Evolutionary conservation across 257 asterid species (phyloP), one percentile per base, ranked within the genome.

Genomic region (Perilla frutescens): DNA sequence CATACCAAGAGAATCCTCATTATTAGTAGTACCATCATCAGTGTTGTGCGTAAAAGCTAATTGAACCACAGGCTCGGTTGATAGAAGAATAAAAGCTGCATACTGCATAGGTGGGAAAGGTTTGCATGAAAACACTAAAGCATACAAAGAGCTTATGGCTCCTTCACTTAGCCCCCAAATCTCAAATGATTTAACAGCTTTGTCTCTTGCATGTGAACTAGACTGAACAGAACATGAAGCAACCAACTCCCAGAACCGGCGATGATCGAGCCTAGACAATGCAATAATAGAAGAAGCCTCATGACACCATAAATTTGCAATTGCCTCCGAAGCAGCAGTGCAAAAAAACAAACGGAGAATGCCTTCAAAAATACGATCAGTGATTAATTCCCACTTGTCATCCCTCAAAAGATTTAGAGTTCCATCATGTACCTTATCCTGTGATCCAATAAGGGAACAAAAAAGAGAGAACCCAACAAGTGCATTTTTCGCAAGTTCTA

Each of bases 141-240:
- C 91, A 83, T 87, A 95, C 73, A 92, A 84, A 49, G 98, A 88
- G 81, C 85, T 82, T 75, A 90, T 81, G 49, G 96, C 86, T 80
- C 99, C 99, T 86, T 87, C 88, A 81, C 88, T 87, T 60, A 95
- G 83, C 66, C 97, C 98, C 99, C 99, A 95, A 76, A 92, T 84
- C 76, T 92, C 97, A 68, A 92, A 72, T 53, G 99, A 86, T 81
- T 89, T 95, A 71, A 84, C 76, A 20, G 99, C 99, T 84, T 89
- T 95, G 74, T 87, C 97, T 84, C 96, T 92, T 66, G 97, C 97
- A 32, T 79, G 87, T 77, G 91, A 66, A 83, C 96, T 90, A 71
- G 97, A 95, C 71, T 81, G 88, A 53, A 84, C 78, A 73, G 85
- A 89, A 70, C 87, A 85, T 37, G 88, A 85, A 65, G 97, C 96